Base-by-base conservation (phyloP, 2,329 filamentous ascomycete species). In the Aspergillus proliferans region DNA sequence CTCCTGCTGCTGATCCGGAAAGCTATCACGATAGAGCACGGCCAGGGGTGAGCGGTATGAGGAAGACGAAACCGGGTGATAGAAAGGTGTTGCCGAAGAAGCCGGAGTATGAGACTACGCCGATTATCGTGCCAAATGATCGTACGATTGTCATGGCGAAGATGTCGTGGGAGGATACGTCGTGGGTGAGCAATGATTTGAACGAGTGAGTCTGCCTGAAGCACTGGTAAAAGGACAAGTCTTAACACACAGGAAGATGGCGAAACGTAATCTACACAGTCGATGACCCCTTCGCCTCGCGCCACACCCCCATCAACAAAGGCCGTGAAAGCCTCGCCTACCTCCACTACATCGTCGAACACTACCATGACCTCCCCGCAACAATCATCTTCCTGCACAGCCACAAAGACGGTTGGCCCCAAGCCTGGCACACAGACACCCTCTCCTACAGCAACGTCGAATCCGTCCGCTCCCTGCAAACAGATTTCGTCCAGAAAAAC, bases 361-460 rank as follows among this genome's bases (percentile, higher is more conserved):
- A 75, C 53, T 75, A 75, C 54, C 52, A 71, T 47, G 51, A 59
- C 14, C 65, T 82, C 12, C 73, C 78, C 9, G 73, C 79, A 48
- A 74, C 77, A 4, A 66, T 75, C 47, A 67, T 80, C 51, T 82
- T 82, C 66, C 71, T 78, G 54, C 79, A 82, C 51, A 75, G 77
- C 14, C 77, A 84, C 53, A 76, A 79, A 40, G 68, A 62, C 46
- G 58, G 59, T 47, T 55, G 38, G 21, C 57, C 56, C 14, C 43
- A 51, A 45, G 68, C 75, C 21, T 80, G 77, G 76, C 79, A 82
- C 58, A 80, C 79, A 55, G 78, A 81, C 52, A 73, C 76, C 55
- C 69, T 70, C 15, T 70, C 76, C 52, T 75, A 79, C 66, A 77
- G 80, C 59, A 76, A 74, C 12, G 70, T 80, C 6, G 65, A 71